Evolutionary conservation across 2,329 filamentous ascomycete species (phyloP), one percentile per base, ranked within the genome.

Genomic region (Madurella mycetomatis): DNA sequence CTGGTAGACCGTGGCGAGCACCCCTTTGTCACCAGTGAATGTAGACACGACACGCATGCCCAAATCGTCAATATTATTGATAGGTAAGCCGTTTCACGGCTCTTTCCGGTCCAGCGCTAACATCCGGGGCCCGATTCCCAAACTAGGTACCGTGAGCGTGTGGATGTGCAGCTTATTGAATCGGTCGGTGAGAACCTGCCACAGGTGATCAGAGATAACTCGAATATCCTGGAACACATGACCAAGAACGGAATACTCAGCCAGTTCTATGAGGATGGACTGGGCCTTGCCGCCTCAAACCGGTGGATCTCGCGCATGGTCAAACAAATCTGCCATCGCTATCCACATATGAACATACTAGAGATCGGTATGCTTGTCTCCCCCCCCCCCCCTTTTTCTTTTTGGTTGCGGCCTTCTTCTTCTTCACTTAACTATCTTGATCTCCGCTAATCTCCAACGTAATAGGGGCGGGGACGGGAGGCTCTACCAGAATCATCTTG

Each of bases 291-390:
- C 3, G n/a, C 32, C 19, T 25, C 25, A 7, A 41, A 39, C 32
- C 7, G 12, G 13, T 41, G 31, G 13, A 12, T 56, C 17, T 53
- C 59, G 15, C 19, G 45, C 2, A 48, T 54, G 17, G 47, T 63
- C 3, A 31, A 41, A 2, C 60, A 61, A 47, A 17, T 62, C 4
- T 46, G 16, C 15, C 49, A 59, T 9, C 9, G 13, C 11, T 37
- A 37, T 37, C 34, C 34, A 4, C 34, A 15, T 15, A 18, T 56
- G 17, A 49, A 51, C 8, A 51, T 78, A 12, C 58, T 79, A 4
- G 68, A 70, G 53, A 63, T 75, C 3, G 2, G 56, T n/a, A 25
- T 25, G 25, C 25, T 25, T 25, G 25, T 3, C n/a, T n/a, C n/a
- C n/a, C n/a, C n/a, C n/a, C n/a, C n/a, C n/a, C n/a, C n/a, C n/a